Base-by-base conservation (phyloP, 139 green algal genomes). In the Asterochloris erici region DNA sequence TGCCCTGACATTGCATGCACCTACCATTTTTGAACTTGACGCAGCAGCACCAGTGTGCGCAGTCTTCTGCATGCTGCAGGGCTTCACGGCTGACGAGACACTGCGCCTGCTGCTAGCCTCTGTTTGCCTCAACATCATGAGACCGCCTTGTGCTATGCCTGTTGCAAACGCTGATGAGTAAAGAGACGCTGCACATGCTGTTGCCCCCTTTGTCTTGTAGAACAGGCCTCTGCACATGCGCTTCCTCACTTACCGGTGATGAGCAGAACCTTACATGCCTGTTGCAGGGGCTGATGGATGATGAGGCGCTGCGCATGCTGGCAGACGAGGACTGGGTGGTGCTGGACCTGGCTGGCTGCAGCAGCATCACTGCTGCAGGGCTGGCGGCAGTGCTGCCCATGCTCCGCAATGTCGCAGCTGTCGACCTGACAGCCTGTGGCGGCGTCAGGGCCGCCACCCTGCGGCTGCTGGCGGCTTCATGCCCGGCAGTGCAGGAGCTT, bases 341-440 rank as follows among this genome's bases (percentile, higher is more conserved):
- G 24, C 60, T 80, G 23, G 76, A 80, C 60, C 13, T 80, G 76
- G 68, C 76, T n/a, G 76, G 76, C 27, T 80, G 76, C 76, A 68
- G 19, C 38, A 54, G 47, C 54, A 9, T 80, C 76, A 70, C 76
- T 60, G 12, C 19, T n/a, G 61, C 68, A 61, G 47, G 23, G 68
- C 38, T 54, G 38, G 23, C 76, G 60, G 14, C 14, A 26, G 14
- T 29, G 68, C 47, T 61, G 76, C 60, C 38, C 17, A 27, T 80
- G 76, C 60, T 80, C 60, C n/a, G 14, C 54, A 70, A 61, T 70
- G 76, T 38, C 54, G 76, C 76, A 69, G 76, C 60, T 80, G 76
- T 80, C 24, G 60, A 62, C 60, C 38, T 80, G 68, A 62, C 60
- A 69, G 29, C 24, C n/a, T 80, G 14, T 69, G 13, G n/a, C n/a